phyloP scores from a whole-genome alignment of 148 eudicot species.

The Pouteria glomerata region DNA sequence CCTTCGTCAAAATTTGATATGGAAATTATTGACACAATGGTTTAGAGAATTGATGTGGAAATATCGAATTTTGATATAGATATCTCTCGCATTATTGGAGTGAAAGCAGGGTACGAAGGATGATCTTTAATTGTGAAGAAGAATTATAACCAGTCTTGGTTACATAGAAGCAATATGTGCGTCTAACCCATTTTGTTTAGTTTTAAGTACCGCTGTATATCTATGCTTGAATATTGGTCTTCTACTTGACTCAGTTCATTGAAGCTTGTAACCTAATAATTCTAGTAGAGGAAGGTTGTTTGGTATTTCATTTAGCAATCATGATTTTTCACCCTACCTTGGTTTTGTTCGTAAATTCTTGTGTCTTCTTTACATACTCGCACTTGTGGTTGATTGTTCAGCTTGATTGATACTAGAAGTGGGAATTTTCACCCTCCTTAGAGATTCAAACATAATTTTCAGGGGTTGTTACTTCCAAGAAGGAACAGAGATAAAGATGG shows the following conservation, averaged over 20 bases:
- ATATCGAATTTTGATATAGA: not conserved
- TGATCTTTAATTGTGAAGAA: not conserved
- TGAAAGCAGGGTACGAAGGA: not conserved
- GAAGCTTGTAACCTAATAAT: no score
- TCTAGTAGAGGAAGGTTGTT: no score
- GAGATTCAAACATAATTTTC: slow-evolving; percentile 9
- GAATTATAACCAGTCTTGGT: not conserved
- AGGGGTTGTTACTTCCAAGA: slow-evolving; percentile 96
- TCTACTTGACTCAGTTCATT: no score
- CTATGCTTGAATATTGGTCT: no score
- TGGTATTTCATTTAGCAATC: no score
- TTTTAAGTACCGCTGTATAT: not conserved
- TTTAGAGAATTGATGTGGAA: not conserved
- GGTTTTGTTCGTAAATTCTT: no score
- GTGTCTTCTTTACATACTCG: no score
- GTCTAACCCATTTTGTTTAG: not conserved
- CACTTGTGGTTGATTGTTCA: no score
- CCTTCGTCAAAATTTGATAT: not conserved
- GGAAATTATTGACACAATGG: not conserved
- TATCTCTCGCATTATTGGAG: not conserved
- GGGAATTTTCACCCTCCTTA: no score
- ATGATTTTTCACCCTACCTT: no score
- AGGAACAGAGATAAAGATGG: slow-evolving; percentile 57
- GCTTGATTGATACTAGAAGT: no score
- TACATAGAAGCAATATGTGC: not conserved